Conservation (phyloP, 257 asterid species). For the Capsicum rhomboideum region DNA sequence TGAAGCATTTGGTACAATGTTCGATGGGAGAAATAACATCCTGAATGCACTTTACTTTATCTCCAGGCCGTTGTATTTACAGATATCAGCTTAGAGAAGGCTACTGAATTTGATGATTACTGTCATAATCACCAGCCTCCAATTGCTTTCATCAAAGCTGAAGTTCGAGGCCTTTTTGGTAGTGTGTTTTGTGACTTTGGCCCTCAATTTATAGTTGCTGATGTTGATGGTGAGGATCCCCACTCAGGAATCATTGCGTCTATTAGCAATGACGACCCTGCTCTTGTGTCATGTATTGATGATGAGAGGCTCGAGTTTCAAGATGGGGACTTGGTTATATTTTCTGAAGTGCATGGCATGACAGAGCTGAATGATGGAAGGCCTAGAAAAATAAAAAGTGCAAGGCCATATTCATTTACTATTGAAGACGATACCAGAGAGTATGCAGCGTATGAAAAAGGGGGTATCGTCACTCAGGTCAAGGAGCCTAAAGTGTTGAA, state of each 20-base stretch:
- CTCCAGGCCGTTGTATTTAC: slow-evolving; percentile 90
- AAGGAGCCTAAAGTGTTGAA: slow-evolving; percentile 83
- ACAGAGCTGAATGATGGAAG: slow-evolving; percentile 88
- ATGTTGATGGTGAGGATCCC: slow-evolving; percentile 94
- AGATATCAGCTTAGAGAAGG: slow-evolving; percentile 49
- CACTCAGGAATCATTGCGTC: slow-evolving; percentile 91
- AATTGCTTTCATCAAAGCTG: slow-evolving; percentile 84
- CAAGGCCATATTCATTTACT: slow-evolving; percentile 72
- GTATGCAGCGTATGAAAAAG: slow-evolving; percentile 65
- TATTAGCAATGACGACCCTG: slow-evolving; percentile 71
- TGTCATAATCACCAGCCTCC: slow-evolving; percentile 89
- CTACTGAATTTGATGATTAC: slow-evolving; percentile 67
- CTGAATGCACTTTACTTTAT: neutral
- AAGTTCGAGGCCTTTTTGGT: slow-evolving; percentile 91
- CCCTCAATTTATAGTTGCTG: slow-evolving; percentile 71
- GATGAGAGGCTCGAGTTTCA: slow-evolving; percentile 96
- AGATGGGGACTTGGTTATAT: slow-evolving; percentile 85
- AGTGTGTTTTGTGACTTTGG: slow-evolving; percentile 85
- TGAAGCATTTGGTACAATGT: neutral
- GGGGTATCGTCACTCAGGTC: slow-evolving; percentile 90
- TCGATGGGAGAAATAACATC: neutral
- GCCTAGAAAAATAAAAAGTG: slow-evolving; percentile 60
- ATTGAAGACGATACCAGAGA: slow-evolving; percentile 83
- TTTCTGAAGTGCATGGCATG: slow-evolving; percentile 86
- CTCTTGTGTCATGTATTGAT: slow-evolving; percentile 88